Percentiles rank a stretch among this genome's conserved stretches.
Conservation (phyloP, 768 basidiomycete genomes). For the Termitomyces sp. region DNA sequence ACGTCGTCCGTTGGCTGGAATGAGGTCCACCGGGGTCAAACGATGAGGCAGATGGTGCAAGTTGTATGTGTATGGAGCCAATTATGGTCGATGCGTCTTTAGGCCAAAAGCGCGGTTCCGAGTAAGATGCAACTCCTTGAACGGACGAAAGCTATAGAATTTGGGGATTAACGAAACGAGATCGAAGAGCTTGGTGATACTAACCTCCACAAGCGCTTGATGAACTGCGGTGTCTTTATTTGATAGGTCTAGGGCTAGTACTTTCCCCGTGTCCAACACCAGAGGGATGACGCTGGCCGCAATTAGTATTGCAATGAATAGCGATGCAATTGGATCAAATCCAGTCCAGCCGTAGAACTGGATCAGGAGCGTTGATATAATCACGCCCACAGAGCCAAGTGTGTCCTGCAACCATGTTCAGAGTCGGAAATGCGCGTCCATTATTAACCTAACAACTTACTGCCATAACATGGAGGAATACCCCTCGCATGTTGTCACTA, state of each 20-base stretch:
- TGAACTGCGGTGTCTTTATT: constrained; percentile 49
- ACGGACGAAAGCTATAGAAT: constrained; percentile 61
- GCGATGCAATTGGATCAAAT: constrained; percentile 95
- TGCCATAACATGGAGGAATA: constrained; percentile 97
- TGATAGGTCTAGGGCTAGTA: constrained; percentile 85
- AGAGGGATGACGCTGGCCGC: constrained; percentile 94
- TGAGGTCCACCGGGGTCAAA: constrained; percentile 52
- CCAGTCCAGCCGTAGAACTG: constrained; percentile 98
- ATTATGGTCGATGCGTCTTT: constrained; percentile 83
- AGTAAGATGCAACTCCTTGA: constrained; percentile 79
- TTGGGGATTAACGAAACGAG: background rate
- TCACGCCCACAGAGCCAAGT: constrained; percentile 95
- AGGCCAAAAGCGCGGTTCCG: constrained; percentile 88
- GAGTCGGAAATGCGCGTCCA: background rate
- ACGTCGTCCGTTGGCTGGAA: constrained; percentile 40
- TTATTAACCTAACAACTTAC: constrained; percentile 46
- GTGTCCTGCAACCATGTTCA: constrained; percentile 58
- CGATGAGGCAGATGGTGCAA: constrained; percentile 57
- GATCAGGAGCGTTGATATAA: constrained; percentile 93
- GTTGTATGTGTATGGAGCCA: constrained; percentile 88
- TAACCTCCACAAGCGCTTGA: constrained; percentile 58
- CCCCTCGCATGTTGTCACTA: constrained; percentile 98
- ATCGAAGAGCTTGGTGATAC: constrained; percentile 10
- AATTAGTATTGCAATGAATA: constrained; percentile 94
- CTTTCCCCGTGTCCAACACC: constrained; percentile 87